Conservation (phyloP, 768 basidiomycete genomes). For the Gloeophyllum trabeum region DNA sequence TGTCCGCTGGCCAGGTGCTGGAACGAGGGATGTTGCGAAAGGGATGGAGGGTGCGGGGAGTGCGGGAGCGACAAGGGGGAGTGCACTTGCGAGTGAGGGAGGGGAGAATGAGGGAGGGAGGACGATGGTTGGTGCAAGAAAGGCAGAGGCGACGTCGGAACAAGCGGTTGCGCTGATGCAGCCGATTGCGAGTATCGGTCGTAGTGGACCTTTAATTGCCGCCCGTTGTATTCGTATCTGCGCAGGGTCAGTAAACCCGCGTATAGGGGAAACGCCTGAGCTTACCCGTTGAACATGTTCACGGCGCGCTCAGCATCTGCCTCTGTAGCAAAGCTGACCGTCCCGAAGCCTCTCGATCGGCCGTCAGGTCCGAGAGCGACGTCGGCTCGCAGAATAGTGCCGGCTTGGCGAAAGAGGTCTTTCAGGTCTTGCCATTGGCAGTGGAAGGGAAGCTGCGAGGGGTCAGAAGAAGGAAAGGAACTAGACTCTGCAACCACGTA, state of each 20-base stretch:
- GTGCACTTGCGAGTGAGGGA: slow-evolving; percentile 2
- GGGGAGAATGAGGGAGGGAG: slow-evolving; percentile 3
- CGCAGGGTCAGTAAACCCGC: neutral
- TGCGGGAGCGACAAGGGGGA: too few species aligned
- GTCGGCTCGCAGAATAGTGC: slow-evolving; percentile 84
- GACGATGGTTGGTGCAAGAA: slow-evolving; percentile 4
- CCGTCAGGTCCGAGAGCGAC: slow-evolving; percentile 84
- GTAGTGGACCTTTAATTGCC: slow-evolving; percentile 80
- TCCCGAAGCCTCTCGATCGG: slow-evolving; percentile 87
- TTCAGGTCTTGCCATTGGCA: slow-evolving; percentile 98
- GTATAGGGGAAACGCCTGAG: neutral
- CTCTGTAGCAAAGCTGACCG: slow-evolving; percentile 77
- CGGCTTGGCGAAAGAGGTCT: slow-evolving; percentile 87
- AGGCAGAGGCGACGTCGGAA: slow-evolving; percentile 13
- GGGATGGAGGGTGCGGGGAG: too few species aligned
- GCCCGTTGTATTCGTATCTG: slow-evolving; percentile 85
- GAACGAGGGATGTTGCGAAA: too few species aligned
- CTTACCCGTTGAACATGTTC: slow-evolving; percentile 81
- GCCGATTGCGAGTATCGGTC: slow-evolving; percentile 60
- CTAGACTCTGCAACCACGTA: slow-evolving; percentile 26
- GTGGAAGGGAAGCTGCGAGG: slow-evolving; percentile 71
- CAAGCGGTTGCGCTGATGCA: slow-evolving; percentile 12
- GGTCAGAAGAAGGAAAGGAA: neutral
- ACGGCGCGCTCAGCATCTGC: slow-evolving; percentile 79
- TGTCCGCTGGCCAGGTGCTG: too few species aligned